phyloP scores from a whole-genome alignment of 73 alveolate species.

The Uronychia setigera region DNA sequence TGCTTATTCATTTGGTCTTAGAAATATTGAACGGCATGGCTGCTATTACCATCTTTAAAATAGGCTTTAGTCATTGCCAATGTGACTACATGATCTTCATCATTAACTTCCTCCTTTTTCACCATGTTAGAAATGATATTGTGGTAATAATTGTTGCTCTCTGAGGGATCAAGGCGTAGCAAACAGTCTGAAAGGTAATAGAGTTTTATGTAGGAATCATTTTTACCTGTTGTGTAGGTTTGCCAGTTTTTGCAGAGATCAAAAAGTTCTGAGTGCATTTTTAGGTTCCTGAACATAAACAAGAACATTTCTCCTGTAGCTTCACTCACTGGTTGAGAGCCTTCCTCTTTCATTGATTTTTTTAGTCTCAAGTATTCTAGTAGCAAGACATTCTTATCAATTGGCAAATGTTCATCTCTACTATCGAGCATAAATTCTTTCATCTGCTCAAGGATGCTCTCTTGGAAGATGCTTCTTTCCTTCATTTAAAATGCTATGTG shows the following conservation, averaged over 20 bases:
- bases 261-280: conserved; percentile 35
- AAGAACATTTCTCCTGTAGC: conserved; percentile 4
- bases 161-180: not conserved
- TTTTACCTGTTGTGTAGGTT: not conserved
- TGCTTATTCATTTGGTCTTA: not conserved
- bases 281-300: conserved; percentile 1
- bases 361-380: not conserved
- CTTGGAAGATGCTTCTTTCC: not conserved
- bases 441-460: not conserved
- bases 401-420: not conserved
- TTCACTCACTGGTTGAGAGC: not conserved
- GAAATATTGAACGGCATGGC: conserved; percentile 17
- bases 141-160: conserved; percentile 21
- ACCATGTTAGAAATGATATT: conserved; percentile 7
- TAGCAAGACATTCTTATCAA: not conserved
- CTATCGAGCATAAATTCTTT: not conserved
- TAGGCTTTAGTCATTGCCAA: conserved; percentile 42
- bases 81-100: conserved; percentile 3
- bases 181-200: conserved; percentile 19
- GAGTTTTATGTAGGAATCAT: not conserved
- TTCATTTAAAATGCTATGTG: not conserved
- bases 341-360: not conserved
- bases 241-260: conserved; percentile 29
- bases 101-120: not conserved
- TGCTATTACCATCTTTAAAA: conserved; percentile 27